These are phyloP conservation scores for Tuber melanosporum DNA, from an alignment of 495 filamentous ascomycete genomes.

Conservation along the genomic window DNA sequence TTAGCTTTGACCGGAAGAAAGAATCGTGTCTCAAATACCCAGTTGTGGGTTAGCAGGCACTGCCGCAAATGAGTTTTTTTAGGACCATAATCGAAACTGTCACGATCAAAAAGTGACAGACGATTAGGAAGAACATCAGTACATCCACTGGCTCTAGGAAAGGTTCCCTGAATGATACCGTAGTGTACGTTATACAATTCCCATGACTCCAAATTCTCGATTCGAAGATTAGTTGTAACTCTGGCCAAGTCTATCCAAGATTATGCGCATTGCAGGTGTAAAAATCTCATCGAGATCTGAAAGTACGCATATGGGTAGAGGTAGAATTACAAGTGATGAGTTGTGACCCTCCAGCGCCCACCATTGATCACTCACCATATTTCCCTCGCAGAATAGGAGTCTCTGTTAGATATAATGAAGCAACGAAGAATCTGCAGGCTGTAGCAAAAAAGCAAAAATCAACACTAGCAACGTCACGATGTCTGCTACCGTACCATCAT, in stretches of 20 bases:
- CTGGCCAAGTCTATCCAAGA: too few species aligned
- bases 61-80: slow-evolving; percentile 85
- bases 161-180: neutral
- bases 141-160: neutral
- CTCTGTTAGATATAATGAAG: too few species aligned
- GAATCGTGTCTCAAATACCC: slow-evolving; percentile 39
- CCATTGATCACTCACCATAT: too few species aligned
- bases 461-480: too few species aligned
- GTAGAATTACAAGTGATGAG: slow-evolving; percentile 11
- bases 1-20: neutral
- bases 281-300: slow-evolving; percentile 69
- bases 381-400: too few species aligned
- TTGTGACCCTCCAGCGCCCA: neutral
- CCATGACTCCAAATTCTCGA: slow-evolving; percentile 53
- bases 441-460: too few species aligned
- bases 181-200: slow-evolving; percentile 58
- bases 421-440: too few species aligned
- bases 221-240: neutral
- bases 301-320: slow-evolving; percentile 53
- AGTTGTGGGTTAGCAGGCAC: slow-evolving; percentile 86
- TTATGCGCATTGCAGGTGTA: slow-evolving; percentile 60
- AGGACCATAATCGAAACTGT: slow-evolving; percentile 88
- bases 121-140: slow-evolving; percentile 53
- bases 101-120: slow-evolving; percentile 88
- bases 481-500: too few species aligned